Evolutionary conservation across 2,329 filamentous ascomycete species (phyloP).

Genomic region (Penicillium corylophilum): DNA sequence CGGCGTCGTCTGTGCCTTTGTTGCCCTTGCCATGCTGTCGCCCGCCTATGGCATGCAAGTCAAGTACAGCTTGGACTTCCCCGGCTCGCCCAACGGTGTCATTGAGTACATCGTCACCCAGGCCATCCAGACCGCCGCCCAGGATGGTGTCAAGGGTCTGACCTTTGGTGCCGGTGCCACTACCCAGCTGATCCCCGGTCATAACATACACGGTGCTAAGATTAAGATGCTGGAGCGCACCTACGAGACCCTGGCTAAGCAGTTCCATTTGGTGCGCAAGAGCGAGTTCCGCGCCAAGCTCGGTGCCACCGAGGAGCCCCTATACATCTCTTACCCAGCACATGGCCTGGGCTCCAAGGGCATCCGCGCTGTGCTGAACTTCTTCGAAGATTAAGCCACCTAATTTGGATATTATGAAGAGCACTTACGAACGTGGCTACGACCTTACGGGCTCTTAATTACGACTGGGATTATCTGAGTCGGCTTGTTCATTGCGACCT

Average conservation of each 20-base stretch:
- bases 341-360: constrained; percentile 80
- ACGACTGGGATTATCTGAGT: neutral
- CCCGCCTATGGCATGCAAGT: constrained; percentile 86
- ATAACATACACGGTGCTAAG: constrained; percentile 76
- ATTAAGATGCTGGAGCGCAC: constrained; percentile 79
- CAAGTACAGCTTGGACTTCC: constrained; percentile 95
- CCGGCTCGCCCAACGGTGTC: constrained; percentile 76
- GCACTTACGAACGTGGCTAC: neutral
- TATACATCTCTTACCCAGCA: constrained; percentile 87
- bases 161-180: constrained; percentile 87
- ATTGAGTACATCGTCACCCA: constrained; percentile 81
- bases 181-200: constrained; percentile 70
- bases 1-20: constrained; percentile 70
- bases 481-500: neutral
- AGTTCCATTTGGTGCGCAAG: constrained; percentile 79
- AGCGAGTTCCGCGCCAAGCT: constrained; percentile 89
- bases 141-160: constrained; percentile 62
- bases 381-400: constrained; percentile 66
- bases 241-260: constrained; percentile 77
- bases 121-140: constrained; percentile 62
- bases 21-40: constrained; percentile 79
- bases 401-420: neutral
- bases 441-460: constrained; percentile 11
- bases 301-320: constrained; percentile 76
- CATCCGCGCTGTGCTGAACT: constrained; percentile 81